Evolutionary conservation across 352 stramenopile genomes (phyloP), one percentile per base, ranked within the genome.

Genomic region (Phytopythium aichiense): DNA sequence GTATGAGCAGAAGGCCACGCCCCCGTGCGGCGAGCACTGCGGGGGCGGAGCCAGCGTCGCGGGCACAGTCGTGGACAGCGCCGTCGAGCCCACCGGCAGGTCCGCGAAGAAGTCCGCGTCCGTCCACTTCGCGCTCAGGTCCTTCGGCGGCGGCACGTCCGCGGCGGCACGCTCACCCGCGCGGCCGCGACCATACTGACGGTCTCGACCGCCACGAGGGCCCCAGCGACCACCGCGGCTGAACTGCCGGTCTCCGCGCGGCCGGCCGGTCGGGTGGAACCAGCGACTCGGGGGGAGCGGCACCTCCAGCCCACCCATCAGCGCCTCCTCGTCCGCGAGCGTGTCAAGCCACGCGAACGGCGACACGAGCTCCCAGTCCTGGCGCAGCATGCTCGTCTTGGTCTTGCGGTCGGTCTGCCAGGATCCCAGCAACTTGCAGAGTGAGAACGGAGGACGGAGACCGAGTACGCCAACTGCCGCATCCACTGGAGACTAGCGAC

Each of bases 1-100:
- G 66, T 92, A 90, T 57, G 77, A 81, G 56, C 63, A 77, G 68
- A 70, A 91, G 25, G 74, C 61, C 20, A 77, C 80, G 33, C 45
- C 51, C 37, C 68, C 71, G 45, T 77, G 68, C 65, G 79, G 81
- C 33, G 76, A 79, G 54, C 77, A 76, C 42, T 64, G 30, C 37
- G 60, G 25, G 2, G 75, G 77, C 2, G 73, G 71, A 33, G 58
- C 49, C 13, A 84, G 15, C 20, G 60, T 71, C 18, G 60, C 13
- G 4, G 77, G 75, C 37, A 86, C 55, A 13, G 72, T 63, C 11
- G 79, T 87, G 53, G 74, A 73, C 54, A 87, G 74, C n/a, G 72
- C 60, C 33, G 76, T 74, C 7, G 71, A 75, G 7, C 71, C 79
- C 9, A 76, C 58, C 25, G 79, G 75, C 18, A 86, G 64, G 55